Conservation (phyloP, 2,329 filamentous ascomycete species). For the Ophiostoma quercus region DNA sequence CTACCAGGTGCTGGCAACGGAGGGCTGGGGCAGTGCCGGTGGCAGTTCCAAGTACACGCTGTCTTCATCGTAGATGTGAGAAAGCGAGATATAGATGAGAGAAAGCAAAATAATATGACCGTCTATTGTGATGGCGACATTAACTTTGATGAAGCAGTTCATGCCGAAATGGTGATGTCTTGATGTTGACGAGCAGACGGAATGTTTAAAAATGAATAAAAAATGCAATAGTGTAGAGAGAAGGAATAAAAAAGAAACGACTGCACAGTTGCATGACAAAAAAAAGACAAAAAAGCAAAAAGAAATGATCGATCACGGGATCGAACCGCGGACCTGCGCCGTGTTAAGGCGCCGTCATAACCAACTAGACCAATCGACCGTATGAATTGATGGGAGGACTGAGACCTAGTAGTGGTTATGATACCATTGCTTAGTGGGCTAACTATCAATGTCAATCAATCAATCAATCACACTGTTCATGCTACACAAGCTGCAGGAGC, state of each 20-base stretch:
- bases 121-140: neutral
- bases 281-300: no score
- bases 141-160: neutral
- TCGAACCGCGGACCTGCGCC: slow-evolving; percentile 18
- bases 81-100: neutral
- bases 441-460: neutral
- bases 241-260: no score
- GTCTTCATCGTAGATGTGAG: slow-evolving; percentile 8
- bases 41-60: slow-evolving; percentile 34
- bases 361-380: slow-evolving; percentile 18
- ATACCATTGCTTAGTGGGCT: neutral
- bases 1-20: slow-evolving; percentile 50
- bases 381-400: neutral
- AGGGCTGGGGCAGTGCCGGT: slow-evolving; percentile 39
- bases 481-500: slow-evolving; percentile 9
- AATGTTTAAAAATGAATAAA: no score
- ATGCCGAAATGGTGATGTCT: no score
- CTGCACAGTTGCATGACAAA: no score
- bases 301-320: slow-evolving; percentile 15
- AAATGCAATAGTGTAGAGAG: no score
- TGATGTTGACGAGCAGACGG: no score
- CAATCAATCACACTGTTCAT: neutral
- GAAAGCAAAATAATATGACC: neutral
- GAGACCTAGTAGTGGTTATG: neutral
- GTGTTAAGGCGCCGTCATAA: slow-evolving; percentile 17